Evolutionary conservation across 768 basidiomycete species (phyloP).

Genomic region (Mycena rosella): DNA sequence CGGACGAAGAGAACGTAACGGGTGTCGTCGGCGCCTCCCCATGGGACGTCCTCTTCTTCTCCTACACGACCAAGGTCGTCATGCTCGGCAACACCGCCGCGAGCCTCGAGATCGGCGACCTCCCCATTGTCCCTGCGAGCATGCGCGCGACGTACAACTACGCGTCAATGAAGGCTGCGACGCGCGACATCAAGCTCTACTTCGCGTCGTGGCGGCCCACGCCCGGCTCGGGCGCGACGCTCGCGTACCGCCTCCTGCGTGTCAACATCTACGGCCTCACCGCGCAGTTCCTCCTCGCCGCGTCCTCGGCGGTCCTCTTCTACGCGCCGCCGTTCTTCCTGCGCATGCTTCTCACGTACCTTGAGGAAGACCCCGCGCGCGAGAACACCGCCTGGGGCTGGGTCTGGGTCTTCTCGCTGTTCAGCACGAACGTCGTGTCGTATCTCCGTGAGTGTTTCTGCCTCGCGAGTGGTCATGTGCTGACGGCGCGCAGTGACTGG

Average conservation of each 20-base stretch:
- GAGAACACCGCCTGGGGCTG: slow-evolving; percentile 73
- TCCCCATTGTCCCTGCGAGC: slow-evolving; percentile 82
- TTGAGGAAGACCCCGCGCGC: slow-evolving; percentile 69
- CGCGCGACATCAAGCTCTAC: slow-evolving; percentile 63
- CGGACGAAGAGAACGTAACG: slow-evolving; percentile 81
- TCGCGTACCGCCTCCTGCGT: slow-evolving; percentile 71
- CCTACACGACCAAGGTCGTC: slow-evolving; percentile 89
- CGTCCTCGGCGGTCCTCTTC: slow-evolving; percentile 70
- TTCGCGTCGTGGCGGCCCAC: slow-evolving; percentile 70
- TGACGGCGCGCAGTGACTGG: slow-evolving; percentile 54
- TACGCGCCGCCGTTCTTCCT: slow-evolving; percentile 74
- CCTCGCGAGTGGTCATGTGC: neutral
- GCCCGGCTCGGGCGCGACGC: slow-evolving; percentile 73
- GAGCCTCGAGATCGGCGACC: slow-evolving; percentile 87
- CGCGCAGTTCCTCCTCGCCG: slow-evolving; percentile 63
- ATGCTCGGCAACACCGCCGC: slow-evolving; percentile 82
- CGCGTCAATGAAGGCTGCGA: slow-evolving; percentile 69
- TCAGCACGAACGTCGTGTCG: slow-evolving; percentile 56
- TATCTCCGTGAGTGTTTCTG: slow-evolving; percentile 54
- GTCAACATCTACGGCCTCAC: slow-evolving; percentile 62
- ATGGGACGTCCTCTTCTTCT: slow-evolving; percentile 80
- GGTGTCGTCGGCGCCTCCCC: slow-evolving; percentile 71
- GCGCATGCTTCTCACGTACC: slow-evolving; percentile 66
- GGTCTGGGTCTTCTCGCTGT: slow-evolving; percentile 70
- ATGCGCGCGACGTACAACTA: slow-evolving; percentile 80